phyloP scores from a whole-genome alignment of 2,329 filamentous ascomycete genomes.

The Sarocladium brachiariae region DNA sequence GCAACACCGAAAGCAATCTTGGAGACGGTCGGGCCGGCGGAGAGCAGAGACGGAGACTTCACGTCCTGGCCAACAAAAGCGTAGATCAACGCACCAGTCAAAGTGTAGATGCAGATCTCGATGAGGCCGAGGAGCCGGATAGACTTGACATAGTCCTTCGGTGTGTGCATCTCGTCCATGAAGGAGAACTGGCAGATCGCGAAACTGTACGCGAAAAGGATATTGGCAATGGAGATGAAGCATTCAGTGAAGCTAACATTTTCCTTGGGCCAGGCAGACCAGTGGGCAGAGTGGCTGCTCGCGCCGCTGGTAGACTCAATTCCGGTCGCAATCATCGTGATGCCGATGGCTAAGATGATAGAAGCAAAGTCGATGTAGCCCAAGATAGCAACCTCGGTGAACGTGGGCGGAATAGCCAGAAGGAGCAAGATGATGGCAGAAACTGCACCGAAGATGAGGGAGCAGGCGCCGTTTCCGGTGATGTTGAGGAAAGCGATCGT shows the following conservation, averaged over 20 bases:
- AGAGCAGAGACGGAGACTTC: slow-evolving; percentile 60
- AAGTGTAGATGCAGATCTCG: slow-evolving; percentile 58
- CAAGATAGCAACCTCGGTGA: slow-evolving; percentile 41
- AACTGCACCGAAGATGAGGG: slow-evolving; percentile 37
- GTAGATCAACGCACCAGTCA: slow-evolving; percentile 63
- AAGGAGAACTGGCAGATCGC: slow-evolving; percentile 46
- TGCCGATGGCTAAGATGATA: slow-evolving; percentile 55
- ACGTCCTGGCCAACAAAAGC: slow-evolving; percentile 59
- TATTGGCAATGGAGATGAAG: slow-evolving; percentile 59
- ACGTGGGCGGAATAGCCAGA: slow-evolving; percentile 40
- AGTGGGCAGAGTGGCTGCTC: slow-evolving; percentile 28
- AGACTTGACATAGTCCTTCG: slow-evolving; percentile 41
- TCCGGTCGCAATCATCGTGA: slow-evolving; percentile 61
- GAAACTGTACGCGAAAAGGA: slow-evolving; percentile 62
- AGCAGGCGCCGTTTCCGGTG: slow-evolving; percentile 45
- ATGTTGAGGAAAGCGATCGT: slow-evolving; percentile 62
- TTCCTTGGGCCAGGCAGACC: slow-evolving; percentile 40
- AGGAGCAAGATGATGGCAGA: slow-evolving; percentile 39
- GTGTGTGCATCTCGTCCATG: slow-evolving; percentile 48
- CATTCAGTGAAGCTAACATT: slow-evolving; percentile 43
- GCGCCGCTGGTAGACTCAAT: slow-evolving; percentile 28
- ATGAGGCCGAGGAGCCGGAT: slow-evolving; percentile 55
- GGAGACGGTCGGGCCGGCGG: slow-evolving; percentile 49
- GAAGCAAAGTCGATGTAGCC: slow-evolving; percentile 53
- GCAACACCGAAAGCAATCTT: slow-evolving; percentile 66